Evolutionary conservation across 2,329 filamentous ascomycete species (phyloP).

Genomic region (Arthroderma uncinatum): DNA sequence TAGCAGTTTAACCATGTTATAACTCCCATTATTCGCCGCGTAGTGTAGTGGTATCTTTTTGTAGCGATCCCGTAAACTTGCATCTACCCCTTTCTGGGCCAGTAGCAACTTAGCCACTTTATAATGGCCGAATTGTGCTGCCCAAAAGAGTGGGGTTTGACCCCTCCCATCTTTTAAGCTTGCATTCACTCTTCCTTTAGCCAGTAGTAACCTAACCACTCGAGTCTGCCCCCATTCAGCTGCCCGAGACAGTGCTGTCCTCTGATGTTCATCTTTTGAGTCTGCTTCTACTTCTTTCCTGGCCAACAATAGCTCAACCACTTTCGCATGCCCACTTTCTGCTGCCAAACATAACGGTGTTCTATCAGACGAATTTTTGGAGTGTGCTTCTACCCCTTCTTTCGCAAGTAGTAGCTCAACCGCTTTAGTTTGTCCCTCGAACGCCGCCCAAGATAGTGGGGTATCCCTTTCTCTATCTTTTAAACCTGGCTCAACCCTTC

Average conservation of each 20-base stretch:
- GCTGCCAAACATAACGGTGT: not conserved
- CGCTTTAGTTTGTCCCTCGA: not conserved
- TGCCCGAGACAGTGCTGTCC: not conserved
- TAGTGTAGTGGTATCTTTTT: not conserved
- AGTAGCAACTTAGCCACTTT: no score
- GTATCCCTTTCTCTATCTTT: not conserved
- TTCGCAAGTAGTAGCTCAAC: not conserved
- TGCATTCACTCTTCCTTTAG: not conserved
- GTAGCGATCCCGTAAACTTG: no score
- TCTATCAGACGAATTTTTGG: not conserved
- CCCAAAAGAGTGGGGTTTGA: no score
- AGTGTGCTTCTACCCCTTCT: not conserved
- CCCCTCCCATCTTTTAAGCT: no score
- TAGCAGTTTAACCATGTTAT: not conserved
- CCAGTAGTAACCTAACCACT: not conserved
- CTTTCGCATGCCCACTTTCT: not conserved
- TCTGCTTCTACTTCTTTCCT: not conserved
- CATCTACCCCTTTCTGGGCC: no score
- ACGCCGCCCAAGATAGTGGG: not conserved
- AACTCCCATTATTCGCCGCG: not conserved
- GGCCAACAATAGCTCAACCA: slow-evolving; percentile 1
- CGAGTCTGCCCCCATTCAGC: not conserved
- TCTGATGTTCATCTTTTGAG: not conserved
- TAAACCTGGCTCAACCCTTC: not conserved
- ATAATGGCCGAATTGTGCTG: no score